phyloP scores from a whole-genome alignment of 1,139 yeast genomes.

The Keqinozyma sinolaborantium region DNA sequence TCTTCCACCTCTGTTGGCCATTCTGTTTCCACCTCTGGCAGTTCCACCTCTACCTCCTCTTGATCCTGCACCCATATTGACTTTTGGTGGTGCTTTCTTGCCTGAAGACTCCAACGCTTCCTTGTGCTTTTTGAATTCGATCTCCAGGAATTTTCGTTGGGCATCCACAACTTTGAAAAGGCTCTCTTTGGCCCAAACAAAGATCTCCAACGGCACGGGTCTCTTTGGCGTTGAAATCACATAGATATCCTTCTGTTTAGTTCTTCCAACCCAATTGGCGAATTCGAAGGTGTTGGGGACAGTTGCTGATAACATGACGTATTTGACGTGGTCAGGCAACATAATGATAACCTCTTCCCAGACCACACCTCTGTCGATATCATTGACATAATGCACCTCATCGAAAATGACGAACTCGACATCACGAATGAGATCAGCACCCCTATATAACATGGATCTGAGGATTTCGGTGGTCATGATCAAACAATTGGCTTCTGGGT shows the following conservation, averaged over 20 bases:
- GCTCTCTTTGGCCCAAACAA: conserved; percentile 68
- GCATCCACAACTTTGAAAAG: conserved; percentile 73
- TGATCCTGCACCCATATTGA: conserved; percentile 39
- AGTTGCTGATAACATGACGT: conserved; percentile 87
- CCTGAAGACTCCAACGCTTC: conserved; percentile 42
- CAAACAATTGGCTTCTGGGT: conserved; percentile 93
- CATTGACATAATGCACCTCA: conserved; percentile 97
- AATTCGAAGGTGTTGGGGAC: conserved; percentile 97
- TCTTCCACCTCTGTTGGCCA: conserved; percentile 22
- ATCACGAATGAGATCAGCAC: conserved; percentile 93
- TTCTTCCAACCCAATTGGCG: conserved; percentile 98
- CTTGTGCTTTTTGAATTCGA: conserved; percentile 61
- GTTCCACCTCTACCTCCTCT: conserved; percentile 46
- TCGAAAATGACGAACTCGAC: conserved; percentile 97
- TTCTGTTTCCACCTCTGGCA: conserved; percentile 40
- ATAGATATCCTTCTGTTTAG: conserved; percentile 91
- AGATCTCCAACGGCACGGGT: conserved; percentile 91
- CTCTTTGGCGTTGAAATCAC: conserved; percentile 94
- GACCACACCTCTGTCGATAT: conserved; percentile 95
- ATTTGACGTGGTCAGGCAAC: conserved; percentile 93
- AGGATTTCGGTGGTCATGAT: conserved; percentile 98
- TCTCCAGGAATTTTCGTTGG: conserved; percentile 62
- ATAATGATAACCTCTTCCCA: conserved; percentile 99
- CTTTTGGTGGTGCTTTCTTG: conserved; percentile 33
- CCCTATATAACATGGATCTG: conserved; percentile 92